Evolutionary conservation across 176 grass and related monocot genomes (phyloP).

Genomic region (Eremochloa ophiuroides): DNA sequence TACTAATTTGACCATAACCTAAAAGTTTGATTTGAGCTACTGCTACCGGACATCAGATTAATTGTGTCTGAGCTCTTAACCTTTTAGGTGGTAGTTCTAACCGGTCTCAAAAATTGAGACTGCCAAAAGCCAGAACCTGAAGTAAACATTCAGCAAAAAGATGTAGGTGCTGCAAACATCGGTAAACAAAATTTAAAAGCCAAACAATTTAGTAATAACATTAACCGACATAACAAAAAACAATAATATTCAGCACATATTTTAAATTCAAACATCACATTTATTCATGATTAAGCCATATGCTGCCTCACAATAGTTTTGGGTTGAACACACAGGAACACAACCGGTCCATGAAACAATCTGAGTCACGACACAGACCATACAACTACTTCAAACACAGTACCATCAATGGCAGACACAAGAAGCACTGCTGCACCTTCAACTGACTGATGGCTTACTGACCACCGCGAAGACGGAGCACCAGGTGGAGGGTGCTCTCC

Average conservation of each 20-base stretch:
- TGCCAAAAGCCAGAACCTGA: neutral
- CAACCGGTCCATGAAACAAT: neutral
- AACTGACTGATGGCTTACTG: neutral
- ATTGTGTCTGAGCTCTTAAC: too few relatives aligned
- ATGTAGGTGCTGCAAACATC: too few relatives aligned
- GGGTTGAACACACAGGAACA: neutral
- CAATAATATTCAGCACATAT: neutral
- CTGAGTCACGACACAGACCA: neutral
- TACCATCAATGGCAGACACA: neutral
- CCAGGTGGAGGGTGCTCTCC: conserved; percentile 48
- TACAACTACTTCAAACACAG: neutral
- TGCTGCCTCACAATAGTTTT: neutral
- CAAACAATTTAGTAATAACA: neutral
- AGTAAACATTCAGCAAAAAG: too few relatives aligned
- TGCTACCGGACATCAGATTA: too few relatives aligned
- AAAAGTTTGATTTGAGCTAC: too few relatives aligned
- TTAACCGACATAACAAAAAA: neutral
- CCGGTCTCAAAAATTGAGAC: too few relatives aligned
- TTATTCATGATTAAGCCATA: neutral
- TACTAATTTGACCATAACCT: too few relatives aligned
- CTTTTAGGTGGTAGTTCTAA: neutral
- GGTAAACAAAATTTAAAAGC: neutral
- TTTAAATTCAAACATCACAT: neutral
- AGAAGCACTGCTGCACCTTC: conserved; percentile 10
- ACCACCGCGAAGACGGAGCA: conserved; percentile 30